Evolutionary conservation across 805 yeast genomes (phyloP).

Genomic region (Grigorovia humatica): DNA sequence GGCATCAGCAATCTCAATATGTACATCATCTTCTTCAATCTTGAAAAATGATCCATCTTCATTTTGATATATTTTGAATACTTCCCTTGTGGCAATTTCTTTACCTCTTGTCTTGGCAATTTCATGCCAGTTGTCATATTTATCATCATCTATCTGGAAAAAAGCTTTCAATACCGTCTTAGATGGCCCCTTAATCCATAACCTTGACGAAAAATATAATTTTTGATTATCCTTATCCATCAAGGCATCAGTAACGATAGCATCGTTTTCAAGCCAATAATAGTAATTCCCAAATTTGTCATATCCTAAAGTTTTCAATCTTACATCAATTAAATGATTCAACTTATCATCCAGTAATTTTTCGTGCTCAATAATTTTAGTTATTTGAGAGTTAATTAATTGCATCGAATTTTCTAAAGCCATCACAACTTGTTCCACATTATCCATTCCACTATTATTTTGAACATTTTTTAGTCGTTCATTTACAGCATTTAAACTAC

Average conservation of each 20-base stretch:
- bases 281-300: constrained; percentile 77
- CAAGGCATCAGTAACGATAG: not conserved
- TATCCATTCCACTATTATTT: not conserved
- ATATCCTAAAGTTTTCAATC: constrained; percentile 54
- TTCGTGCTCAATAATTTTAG: constrained; percentile 3
- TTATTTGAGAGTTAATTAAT: not conserved
- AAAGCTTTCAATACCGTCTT: constrained; percentile 34
- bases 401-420: not conserved
- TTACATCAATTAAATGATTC: constrained; percentile 12
- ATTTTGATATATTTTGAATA: constrained; percentile 13
- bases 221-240: constrained; percentile 21
- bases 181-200: constrained; percentile 88
- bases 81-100: constrained; percentile 16
- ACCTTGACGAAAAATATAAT: constrained; percentile 46
- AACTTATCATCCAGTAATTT: constrained; percentile 9
- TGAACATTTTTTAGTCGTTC: not conserved
- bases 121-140: constrained; percentile 22
- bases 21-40: constrained; percentile 9
- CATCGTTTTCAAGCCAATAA: constrained; percentile 91
- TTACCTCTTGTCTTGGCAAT: constrained; percentile 11
- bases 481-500: not conserved
- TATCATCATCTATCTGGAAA: constrained; percentile 21
- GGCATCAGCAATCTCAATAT: constrained; percentile 12
- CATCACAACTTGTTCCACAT: not conserved
- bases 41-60: constrained; percentile 12